These are phyloP conservation scores for Prunus kanzakura DNA, from an alignment of 306 rosid species.

Conservation along the genomic window DNA sequence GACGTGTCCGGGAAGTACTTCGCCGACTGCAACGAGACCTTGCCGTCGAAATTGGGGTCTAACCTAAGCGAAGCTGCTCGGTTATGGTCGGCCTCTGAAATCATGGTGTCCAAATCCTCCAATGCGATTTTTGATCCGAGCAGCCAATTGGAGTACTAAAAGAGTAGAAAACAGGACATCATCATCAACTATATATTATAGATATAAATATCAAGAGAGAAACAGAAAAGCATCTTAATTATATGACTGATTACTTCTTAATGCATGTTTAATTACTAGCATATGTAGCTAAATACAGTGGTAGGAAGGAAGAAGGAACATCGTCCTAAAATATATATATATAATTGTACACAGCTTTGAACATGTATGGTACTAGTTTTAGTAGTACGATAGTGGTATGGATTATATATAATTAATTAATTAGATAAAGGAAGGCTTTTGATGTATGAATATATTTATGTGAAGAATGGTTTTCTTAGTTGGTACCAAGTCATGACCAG, in stretches of 20 bases:
- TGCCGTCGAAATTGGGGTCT: conserved; percentile 61
- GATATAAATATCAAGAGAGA: background rate
- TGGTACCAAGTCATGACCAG: conserved; percentile 11
- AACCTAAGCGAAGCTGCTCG: conserved; percentile 48
- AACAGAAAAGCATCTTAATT: background rate
- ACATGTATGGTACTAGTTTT: conserved; percentile 9
- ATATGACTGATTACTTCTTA: background rate
- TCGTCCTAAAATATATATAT: background rate
- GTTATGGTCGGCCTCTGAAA: conserved; percentile 72
- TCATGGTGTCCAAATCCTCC: conserved; percentile 39
- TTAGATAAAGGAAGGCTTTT: background rate
- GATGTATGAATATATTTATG: conserved; percentile 4
- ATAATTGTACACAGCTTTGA: conserved; percentile 4
- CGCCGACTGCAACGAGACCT: conserved; percentile 76
- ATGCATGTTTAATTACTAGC: background rate
- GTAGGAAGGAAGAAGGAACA: background rate
- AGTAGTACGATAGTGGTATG: background rate
- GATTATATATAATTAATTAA: background rate
- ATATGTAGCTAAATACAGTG: background rate
- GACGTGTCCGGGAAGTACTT: conserved; percentile 77
- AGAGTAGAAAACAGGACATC: background rate
- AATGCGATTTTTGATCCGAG: background rate
- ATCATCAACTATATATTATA: background rate
- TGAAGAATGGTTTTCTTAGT: conserved; percentile 9
- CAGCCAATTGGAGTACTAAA: background rate